phyloP scores from a whole-genome alignment of 192 early-diverging fungal species.

The Coemansia sp. region DNA sequence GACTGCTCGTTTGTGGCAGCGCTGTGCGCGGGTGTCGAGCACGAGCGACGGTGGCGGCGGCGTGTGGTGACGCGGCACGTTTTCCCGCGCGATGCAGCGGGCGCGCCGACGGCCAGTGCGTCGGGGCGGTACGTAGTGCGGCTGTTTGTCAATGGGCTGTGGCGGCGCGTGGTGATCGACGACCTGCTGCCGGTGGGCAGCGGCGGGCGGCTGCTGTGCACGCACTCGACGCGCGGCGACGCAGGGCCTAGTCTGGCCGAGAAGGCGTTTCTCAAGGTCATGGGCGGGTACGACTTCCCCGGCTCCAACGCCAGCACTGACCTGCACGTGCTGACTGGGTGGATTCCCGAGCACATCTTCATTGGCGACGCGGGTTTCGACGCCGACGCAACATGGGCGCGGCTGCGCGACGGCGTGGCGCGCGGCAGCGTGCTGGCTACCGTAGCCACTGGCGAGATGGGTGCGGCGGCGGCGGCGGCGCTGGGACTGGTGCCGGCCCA shows the following conservation, averaged over 20 bases:
- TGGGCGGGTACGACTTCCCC: slow-evolving; percentile 94
- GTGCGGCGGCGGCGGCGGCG: slow-evolving; percentile 56
- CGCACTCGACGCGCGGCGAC: slow-evolving; percentile 64
- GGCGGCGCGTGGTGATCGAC: slow-evolving; percentile 81
- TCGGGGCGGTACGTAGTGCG: slow-evolving; percentile 86
- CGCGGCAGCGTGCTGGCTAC: slow-evolving; percentile 76
- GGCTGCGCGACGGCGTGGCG: slow-evolving; percentile 62
- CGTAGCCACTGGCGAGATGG: slow-evolving; percentile 78
- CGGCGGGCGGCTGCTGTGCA: slow-evolving; percentile 77
- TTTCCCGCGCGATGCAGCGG: slow-evolving; percentile 73
- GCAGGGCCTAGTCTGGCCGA: slow-evolving; percentile 71
- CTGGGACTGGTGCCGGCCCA: slow-evolving; percentile 85
- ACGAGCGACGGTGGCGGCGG: slow-evolving; percentile 68
- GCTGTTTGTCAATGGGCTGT: slow-evolving; percentile 81
- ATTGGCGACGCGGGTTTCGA: slow-evolving; percentile 65
- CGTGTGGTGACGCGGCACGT: slow-evolving; percentile 84
- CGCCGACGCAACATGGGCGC: slow-evolving; percentile 65
- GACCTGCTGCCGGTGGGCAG: slow-evolving; percentile 78
- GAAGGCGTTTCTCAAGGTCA: slow-evolving; percentile 94
- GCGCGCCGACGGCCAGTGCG: slow-evolving; percentile 77
- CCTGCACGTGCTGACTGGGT: slow-evolving; percentile 83
- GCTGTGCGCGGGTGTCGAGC: slow-evolving; percentile 77
- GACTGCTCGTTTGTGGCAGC: slow-evolving; percentile 97
- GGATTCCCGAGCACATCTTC: slow-evolving; percentile 92
- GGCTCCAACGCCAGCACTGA: slow-evolving; percentile 94